Base-by-base conservation (phyloP, 2,329 filamentous ascomycete genomes). In the Colletotrichum horii region DNA sequence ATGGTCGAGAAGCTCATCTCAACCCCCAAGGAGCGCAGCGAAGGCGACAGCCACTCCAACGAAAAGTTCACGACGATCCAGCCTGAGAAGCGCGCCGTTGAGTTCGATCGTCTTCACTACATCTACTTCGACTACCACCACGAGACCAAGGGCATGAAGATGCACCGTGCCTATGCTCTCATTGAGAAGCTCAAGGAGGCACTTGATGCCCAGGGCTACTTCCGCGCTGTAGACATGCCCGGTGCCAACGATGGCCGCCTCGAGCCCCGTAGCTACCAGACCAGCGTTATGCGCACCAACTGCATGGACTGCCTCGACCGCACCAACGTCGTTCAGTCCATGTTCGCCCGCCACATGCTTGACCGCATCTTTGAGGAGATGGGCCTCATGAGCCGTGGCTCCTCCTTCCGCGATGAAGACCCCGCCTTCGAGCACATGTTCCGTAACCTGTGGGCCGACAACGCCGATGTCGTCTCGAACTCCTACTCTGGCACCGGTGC, bases 241-340 rank as follows among this genome's bases (percentile, higher is more conserved):
- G 94, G 92, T 58, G 91, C 92, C 79, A 83, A 88, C 66, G 89
- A 93, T 74, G 94, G 94, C 34, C 92, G 91, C 22, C 89, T 98
- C 15, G 96, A 98, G 80, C 91, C 95, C 38, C 93, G 96, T 78
- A 93, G 91, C 77, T 90, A 92, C 78, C 97, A 99, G 88, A 95
- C 93, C 2, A 96, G 95, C 76, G 96, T 98, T 19, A 96, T 99
- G 78, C 93, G 97, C 70, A 98, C 97, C 52, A 99, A 99, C 84
- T 99, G 97, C 87, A 99, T 99, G 97, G 97, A 99, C 85, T 99
- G 97, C 79, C 91, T 99, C 16, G 97, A 99, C 85, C 94, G 97
- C 69, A 99, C 97, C 69, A 99, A 99, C 80, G 96, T 99, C 8
- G 95, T 99, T 5, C 97, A 99, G 86, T 98, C 95, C 84, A 98